Base-by-base conservation (phyloP, 2,329 filamentous ascomycete species). In the Diaporthe caulivora region DNA sequence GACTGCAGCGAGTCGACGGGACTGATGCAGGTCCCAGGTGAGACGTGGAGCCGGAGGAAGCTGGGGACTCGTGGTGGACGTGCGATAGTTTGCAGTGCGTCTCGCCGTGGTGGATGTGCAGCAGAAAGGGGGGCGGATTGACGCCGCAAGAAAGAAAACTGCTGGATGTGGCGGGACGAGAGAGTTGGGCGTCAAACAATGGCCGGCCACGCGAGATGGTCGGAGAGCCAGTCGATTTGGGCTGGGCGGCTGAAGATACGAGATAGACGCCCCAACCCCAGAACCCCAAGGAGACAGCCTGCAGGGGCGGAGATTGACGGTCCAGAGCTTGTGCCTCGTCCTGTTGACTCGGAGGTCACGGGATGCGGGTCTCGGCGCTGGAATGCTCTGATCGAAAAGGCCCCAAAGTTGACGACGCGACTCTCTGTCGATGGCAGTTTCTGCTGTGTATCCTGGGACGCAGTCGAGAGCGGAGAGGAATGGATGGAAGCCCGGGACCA, bases 261-360 rank as follows among this genome's bases (percentile, higher is more conserved):
- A 74, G 70, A 72, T 74, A 74, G 72, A 74, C 73, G 73, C 73
- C 71, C 71, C 62, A 49, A 71, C 55, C 42, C 67, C 67, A 47
- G 49, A 37, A 37, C 29, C 60, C 60, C 29, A 3, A 65, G 44
- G 62, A 51, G 29, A 65, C 24, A 37, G 62, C 62, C 62, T 65
- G 62, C 62, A 65, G 44, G 44, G 62, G 62, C 62, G 62, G 62
- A 65, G 62, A 65, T 51, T 51, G 62, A 49, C 44, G 29, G 62
- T 51, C 62, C 44, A 51, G 62, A 51, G 60, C 60, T 49, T 51
- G 29, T 51, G 44, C 60, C 60, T 65, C 9, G 60, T 65, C 60
- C 60, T 65, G 65, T 55, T 55, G 51, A 42, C 37, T 42, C 54
- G 40, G 55, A 44, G 40, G 42, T 37, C 44, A 37, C 40, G 44